Conservation (phyloP, 2,329 filamentous ascomycete genomes). For the Zymoseptoria ardabiliae region DNA sequence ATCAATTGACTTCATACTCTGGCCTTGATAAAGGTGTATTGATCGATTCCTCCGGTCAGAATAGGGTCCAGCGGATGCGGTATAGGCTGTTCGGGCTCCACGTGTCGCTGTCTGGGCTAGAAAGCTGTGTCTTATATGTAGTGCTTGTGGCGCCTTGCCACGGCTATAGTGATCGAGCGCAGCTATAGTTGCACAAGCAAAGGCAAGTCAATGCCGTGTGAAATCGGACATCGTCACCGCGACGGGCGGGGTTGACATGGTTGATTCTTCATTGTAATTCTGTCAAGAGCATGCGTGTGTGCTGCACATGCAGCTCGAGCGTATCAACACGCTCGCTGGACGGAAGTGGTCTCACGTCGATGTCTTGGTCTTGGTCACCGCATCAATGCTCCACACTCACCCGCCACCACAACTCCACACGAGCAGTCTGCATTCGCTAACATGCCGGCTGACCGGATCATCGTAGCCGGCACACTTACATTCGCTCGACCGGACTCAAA, state of each 20-base stretch:
- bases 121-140: not conserved
- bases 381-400: not conserved
- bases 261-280: not conserved
- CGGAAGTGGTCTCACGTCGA: not conserved
- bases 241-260: not conserved
- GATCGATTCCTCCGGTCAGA: too few species aligned
- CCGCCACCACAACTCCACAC: not conserved
- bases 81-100: not conserved
- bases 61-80: not conserved
- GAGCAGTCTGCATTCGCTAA: not conserved
- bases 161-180: not conserved
- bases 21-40: too few species aligned
- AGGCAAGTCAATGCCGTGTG: not conserved
- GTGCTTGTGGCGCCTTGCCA: not conserved
- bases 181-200: not conserved
- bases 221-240: not conserved
- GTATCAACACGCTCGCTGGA: not conserved
- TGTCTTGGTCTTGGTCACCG: not conserved
- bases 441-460: not conserved
- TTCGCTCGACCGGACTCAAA: conserved; percentile 65
- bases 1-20: too few species aligned
- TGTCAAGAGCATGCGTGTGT: not conserved
- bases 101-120: not conserved
- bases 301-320: not conserved
- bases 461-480: conserved; percentile 18